Percentiles rank a stretch among this genome's conserved stretches.
Evolutionary conservation across 345 rosid species (phyloP).

Genomic region (Lepidium africanum): DNA sequence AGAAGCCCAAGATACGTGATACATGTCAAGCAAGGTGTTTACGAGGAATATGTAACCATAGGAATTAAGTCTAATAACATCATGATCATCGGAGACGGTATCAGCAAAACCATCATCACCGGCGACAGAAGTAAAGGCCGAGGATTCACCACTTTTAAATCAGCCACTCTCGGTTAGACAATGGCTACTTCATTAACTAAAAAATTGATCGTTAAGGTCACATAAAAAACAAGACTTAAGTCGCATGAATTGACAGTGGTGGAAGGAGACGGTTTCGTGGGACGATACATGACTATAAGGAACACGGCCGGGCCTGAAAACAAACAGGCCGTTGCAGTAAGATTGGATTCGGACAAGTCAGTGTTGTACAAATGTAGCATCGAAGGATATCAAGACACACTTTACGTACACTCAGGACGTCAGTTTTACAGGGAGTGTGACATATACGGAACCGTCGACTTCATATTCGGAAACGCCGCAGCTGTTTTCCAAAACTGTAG

Average conservation of each 20-base stretch:
- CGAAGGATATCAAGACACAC: slow-evolving; percentile 54
- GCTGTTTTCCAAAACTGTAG: slow-evolving; percentile 37
- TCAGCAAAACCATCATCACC: slow-evolving; percentile 46
- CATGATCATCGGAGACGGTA: slow-evolving; percentile 62
- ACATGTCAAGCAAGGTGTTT: slow-evolving; percentile 60
- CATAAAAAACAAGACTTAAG: too few relatives aligned
- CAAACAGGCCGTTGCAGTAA: slow-evolving; percentile 53
- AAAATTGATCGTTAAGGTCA: too few relatives aligned
- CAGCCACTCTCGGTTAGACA: slow-evolving; percentile 44
- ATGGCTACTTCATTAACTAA: neutral
- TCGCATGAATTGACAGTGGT: slow-evolving; percentile 29
- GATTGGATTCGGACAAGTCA: slow-evolving; percentile 48
- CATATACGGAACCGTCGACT: slow-evolving; percentile 46
- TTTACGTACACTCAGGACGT: slow-evolving; percentile 43
- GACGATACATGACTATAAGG: slow-evolving; percentile 39
- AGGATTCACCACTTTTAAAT: slow-evolving; percentile 61
- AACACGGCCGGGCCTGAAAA: slow-evolving; percentile 54
- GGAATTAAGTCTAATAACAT: slow-evolving; percentile 36
- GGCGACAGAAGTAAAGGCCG: slow-evolving; percentile 45
- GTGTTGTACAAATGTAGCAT: slow-evolving; percentile 45
- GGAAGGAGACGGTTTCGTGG: slow-evolving; percentile 41
- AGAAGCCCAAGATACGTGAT: slow-evolving; percentile 40
- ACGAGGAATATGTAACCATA: slow-evolving; percentile 60
- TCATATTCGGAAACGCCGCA: slow-evolving; percentile 48
- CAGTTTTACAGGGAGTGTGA: slow-evolving; percentile 48